These are phyloP conservation scores for Monilinia polystroma DNA, from an alignment of 2,329 filamentous ascomycete genomes.

Conservation along the genomic window DNA sequence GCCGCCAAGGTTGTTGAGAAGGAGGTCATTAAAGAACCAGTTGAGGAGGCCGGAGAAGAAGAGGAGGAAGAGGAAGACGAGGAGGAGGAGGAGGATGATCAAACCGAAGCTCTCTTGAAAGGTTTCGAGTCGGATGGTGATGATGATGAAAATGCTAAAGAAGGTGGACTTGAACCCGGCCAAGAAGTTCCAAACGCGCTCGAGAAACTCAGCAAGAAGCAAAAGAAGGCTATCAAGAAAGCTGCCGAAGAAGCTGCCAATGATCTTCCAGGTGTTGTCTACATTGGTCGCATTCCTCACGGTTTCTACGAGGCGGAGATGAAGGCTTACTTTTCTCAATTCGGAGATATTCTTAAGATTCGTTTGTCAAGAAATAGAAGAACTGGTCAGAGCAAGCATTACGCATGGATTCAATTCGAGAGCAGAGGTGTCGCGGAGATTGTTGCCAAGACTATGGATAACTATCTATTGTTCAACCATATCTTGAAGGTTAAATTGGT, in stretches of 20 bases:
- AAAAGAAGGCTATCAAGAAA: conserved; percentile 51
- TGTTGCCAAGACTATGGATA: conserved; percentile 94
- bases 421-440: conserved; percentile 80
- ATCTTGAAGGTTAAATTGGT: conserved; percentile 85
- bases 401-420: conserved; percentile 87
- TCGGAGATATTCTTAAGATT: conserved; percentile 74
- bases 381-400: conserved; percentile 90
- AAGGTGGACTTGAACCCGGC: conserved; percentile 42
- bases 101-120: conserved; percentile 53
- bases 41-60: conserved; percentile 22
- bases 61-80: conserved; percentile 19
- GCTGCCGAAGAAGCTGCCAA: conserved; percentile 44
- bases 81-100: conserved; percentile 47
- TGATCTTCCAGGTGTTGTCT: conserved; percentile 73
- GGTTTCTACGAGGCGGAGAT: conserved; percentile 98
- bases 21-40: conserved; percentile 25
- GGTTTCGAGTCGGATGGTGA: conserved; percentile 48
- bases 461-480: conserved; percentile 93
- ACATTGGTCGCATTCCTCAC: conserved; percentile 86
- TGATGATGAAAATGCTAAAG: conserved; percentile 45
- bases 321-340: conserved; percentile 90
- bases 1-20: conserved; percentile 24
- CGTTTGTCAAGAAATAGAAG: conserved; percentile 88
- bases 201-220: conserved; percentile 44
- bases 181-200: conserved; percentile 42